Conservation (phyloP, 78 protist species). For the Mantamonas sphyraenae region DNA sequence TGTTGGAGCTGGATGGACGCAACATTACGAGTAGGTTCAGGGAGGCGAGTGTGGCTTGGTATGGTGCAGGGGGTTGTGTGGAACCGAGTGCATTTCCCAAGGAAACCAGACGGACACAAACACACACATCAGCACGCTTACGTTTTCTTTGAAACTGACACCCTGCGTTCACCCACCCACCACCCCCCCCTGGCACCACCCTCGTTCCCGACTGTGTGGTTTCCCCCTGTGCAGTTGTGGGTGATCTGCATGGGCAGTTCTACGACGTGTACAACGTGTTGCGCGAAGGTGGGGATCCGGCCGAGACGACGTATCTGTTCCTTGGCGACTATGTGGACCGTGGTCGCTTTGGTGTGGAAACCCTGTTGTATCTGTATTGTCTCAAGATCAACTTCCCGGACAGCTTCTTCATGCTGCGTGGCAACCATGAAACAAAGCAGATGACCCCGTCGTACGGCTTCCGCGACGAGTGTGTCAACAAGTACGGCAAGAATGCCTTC, state of each 20-base stretch:
- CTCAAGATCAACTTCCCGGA: constrained; percentile 26
- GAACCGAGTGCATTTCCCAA: too few species aligned
- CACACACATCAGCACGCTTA: too few species aligned
- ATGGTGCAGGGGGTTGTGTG: too few species aligned
- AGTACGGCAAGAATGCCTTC: not conserved
- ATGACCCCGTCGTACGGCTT: constrained; percentile 5
- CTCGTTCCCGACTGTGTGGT: too few species aligned
- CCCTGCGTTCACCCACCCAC: too few species aligned
- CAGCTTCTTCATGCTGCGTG: constrained; percentile 6
- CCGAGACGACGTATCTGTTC: constrained; percentile 4
- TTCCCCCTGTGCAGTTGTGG: constrained; percentile 6
- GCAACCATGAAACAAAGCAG: constrained; percentile 19
- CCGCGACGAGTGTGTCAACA: constrained; percentile 14
- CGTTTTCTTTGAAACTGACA: too few species aligned
- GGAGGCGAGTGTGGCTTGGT: too few species aligned
- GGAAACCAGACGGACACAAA: too few species aligned
- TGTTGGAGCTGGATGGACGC: too few species aligned
- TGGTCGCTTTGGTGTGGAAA: constrained; percentile 11
- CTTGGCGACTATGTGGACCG: constrained; percentile 55
- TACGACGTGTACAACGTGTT: not conserved
- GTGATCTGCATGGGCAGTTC: constrained; percentile 40
- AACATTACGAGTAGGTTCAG: too few species aligned
- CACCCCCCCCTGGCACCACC: too few species aligned
- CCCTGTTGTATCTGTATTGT: not conserved
- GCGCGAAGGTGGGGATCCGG: constrained; percentile 1